Evolutionary conservation across 1,284 basidiomycete genomes (phyloP).

Genomic region (Mrakiaceae sp.): DNA sequence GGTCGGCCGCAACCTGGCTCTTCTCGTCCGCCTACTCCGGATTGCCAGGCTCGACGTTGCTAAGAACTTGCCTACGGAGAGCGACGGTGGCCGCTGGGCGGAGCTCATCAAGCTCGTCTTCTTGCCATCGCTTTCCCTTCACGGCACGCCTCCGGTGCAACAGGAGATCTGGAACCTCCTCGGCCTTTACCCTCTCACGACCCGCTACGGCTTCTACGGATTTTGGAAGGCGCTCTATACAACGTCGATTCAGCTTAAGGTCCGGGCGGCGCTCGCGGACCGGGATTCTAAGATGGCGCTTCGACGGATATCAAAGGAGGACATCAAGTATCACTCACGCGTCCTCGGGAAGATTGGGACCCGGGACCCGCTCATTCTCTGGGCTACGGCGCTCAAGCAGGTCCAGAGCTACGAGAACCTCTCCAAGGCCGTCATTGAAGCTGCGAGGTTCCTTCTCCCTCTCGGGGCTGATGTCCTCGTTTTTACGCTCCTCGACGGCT

Average conservation of each 20-base stretch:
- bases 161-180: conserved; percentile 82
- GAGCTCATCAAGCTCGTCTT: conserved; percentile 66
- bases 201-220: conserved; percentile 82
- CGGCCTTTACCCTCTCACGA: conserved; percentile 59
- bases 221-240: conserved; percentile 72
- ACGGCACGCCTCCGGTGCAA: conserved; percentile 56
- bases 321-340: conserved; percentile 43
- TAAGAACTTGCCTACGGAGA: conserved; percentile 20
- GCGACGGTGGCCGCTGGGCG: conserved; percentile 47
- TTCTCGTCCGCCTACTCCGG: too few relatives aligned
- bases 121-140: conserved; percentile 75
- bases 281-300: conserved; percentile 40
- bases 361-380: conserved; percentile 86
- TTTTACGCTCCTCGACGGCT: conserved; percentile 75
- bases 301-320: conserved; percentile 32
- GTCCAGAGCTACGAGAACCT: conserved; percentile 96
- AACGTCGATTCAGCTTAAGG: conserved; percentile 34
- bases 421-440: conserved; percentile 78
- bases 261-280: conserved; percentile 33
- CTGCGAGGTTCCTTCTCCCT: conserved; percentile 75
- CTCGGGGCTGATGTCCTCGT: conserved; percentile 91
- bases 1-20: too few relatives aligned
- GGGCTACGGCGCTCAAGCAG: conserved; percentile 79
- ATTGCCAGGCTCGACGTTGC: conserved; percentile 21
- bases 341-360: conserved; percentile 90